Percentiles rank a stretch among this genome's conserved stretches.
phyloP scores from a whole-genome alignment of 306 rosid species.

The Geum urbanum region DNA sequence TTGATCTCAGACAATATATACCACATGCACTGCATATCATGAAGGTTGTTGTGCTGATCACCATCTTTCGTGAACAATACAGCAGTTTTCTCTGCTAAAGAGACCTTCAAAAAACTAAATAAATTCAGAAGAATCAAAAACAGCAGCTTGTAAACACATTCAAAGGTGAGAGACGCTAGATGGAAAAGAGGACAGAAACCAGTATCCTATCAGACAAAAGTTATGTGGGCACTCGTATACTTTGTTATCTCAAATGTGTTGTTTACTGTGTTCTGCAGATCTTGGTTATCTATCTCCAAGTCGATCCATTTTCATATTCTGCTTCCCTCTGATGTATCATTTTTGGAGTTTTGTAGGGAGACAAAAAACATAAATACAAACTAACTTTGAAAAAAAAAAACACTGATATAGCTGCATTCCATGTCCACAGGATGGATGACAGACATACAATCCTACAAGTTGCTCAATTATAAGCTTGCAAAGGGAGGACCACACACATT shows the following conservation, averaged over 20 bases:
- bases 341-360: not conserved
- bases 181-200: slow-evolving; percentile 11
- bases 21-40: slow-evolving; percentile 99
- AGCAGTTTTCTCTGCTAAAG: slow-evolving; percentile 96
- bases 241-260: not conserved
- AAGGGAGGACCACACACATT: not conserved
- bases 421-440: not conserved
- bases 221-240: not conserved
- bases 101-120: slow-evolving; percentile 46
- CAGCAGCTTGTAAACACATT: slow-evolving; percentile 1
- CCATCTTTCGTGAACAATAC: slow-evolving; percentile 97
- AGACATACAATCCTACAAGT: not conserved
- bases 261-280: not conserved
- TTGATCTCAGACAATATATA: slow-evolving; percentile 35
- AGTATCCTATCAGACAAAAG: not conserved
- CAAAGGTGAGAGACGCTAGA: slow-evolving; percentile 16
- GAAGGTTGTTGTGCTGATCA: slow-evolving; percentile 95
- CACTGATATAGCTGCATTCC: not conserved
- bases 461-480: not conserved
- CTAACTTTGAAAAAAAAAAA: not conserved
- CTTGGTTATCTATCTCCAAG: not conserved
- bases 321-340: not conserved
- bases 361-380: not conserved
- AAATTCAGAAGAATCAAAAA: slow-evolving; percentile 7
- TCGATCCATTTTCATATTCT: not conserved